phyloP scores from a whole-genome alignment of 116 monocot genomes.

The Phalaenopsis hybrid region DNA sequence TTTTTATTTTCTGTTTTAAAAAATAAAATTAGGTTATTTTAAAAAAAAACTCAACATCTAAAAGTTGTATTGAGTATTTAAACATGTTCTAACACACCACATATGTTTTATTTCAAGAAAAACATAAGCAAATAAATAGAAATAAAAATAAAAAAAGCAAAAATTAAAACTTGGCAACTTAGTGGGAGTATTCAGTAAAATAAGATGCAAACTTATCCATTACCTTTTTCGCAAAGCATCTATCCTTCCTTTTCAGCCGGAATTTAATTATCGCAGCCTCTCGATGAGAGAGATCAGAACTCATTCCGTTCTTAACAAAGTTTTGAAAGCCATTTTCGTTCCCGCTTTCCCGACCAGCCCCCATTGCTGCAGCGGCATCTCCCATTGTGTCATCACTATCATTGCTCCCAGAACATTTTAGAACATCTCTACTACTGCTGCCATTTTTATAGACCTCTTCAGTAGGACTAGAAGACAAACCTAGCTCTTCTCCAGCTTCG shows the following conservation, averaged over 20 bases:
- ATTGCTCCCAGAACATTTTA: slow-evolving; percentile 23
- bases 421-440: slow-evolving; percentile 28
- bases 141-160: too few relatives aligned
- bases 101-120: too few relatives aligned
- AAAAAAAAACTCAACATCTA: too few relatives aligned
- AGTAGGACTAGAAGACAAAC: background rate
- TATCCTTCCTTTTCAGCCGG: slow-evolving; percentile 77
- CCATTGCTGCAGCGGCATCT: slow-evolving; percentile 20
- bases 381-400: slow-evolving; percentile 25
- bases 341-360: slow-evolving; percentile 30
- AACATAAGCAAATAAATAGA: too few relatives aligned
- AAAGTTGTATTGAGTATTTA: too few relatives aligned
- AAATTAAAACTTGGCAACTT: background rate
- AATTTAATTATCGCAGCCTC: slow-evolving; percentile 89
- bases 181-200: background rate
- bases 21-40: background rate
- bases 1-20: too few relatives aligned
- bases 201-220: background rate
- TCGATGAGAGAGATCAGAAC: slow-evolving; percentile 35
- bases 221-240: slow-evolving; percentile 98
- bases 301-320: slow-evolving; percentile 17
- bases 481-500: slow-evolving; percentile 14
- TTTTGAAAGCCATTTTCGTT: slow-evolving; percentile 41
- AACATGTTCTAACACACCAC: too few relatives aligned
- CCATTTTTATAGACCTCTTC: slow-evolving; percentile 22